Percentiles rank a stretch among this genome's conserved stretches.
These are phyloP conservation scores for Diplodia seriata DNA, from an alignment of 2,329 filamentous ascomycete species.

Conservation along the genomic window DNA sequence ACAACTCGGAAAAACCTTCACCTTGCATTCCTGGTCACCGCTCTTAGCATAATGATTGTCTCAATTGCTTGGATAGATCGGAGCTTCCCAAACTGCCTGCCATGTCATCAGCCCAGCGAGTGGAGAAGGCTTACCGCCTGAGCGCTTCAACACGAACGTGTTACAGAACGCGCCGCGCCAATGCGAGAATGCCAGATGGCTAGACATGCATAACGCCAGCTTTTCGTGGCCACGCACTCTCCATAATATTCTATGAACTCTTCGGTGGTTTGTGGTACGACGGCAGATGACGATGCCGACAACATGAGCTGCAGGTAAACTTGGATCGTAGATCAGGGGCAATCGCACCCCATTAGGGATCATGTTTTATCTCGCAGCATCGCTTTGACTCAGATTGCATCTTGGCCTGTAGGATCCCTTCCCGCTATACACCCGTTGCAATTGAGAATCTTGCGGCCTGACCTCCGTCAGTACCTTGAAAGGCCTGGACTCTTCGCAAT, in stretches of 20 bases:
- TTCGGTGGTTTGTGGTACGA: not conserved
- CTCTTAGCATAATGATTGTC: not conserved
- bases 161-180: not conserved
- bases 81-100: not conserved
- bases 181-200: not conserved
- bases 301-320: not conserved
- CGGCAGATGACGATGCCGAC: not conserved
- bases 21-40: too few species aligned
- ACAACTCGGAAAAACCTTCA: not conserved
- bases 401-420: not conserved
- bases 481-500: too few species aligned
- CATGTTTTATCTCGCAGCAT: not conserved
- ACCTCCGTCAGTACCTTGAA: too few species aligned
- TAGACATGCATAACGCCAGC: not conserved
- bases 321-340: not conserved
- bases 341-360: not conserved
- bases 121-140: not conserved
- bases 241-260: not conserved
- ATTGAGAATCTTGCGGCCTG: not conserved
- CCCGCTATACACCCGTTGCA: not conserved
- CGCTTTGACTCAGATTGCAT: not conserved
- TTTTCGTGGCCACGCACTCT: not conserved
- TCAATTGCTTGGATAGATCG: not conserved
- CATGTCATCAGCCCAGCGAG: not conserved
- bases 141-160: not conserved